Conservation (phyloP, 805 yeast species). For the Saturnispora ahearnii region DNA sequence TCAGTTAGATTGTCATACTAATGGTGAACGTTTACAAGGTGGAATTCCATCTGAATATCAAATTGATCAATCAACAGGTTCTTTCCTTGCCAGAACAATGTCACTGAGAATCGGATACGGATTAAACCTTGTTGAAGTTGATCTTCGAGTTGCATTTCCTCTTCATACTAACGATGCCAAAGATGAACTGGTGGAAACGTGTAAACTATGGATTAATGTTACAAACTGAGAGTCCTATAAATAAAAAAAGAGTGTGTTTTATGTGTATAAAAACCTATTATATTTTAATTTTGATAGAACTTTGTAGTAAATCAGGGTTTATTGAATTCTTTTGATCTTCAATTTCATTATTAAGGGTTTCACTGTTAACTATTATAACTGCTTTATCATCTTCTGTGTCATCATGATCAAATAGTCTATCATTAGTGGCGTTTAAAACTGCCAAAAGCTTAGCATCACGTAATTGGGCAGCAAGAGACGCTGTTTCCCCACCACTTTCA, state of each 20-base stretch:
- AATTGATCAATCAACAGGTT: conserved; percentile 4
- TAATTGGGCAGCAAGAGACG: conserved; percentile 1
- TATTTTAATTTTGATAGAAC: background rate
- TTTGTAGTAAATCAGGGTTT: background rate
- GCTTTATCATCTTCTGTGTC: conserved; percentile 3
- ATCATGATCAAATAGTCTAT: conserved; percentile 16
- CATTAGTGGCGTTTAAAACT: conserved; percentile 28
- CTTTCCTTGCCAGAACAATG: conserved; percentile 4
- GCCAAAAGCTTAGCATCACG: conserved; percentile 27
- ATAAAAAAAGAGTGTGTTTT: background rate
- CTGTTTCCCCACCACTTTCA: background rate
- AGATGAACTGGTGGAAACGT: conserved; percentile 22
- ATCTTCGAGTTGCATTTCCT: background rate
- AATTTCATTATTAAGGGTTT: background rate
- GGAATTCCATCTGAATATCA: conserved; percentile 30
- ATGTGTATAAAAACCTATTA: background rate
- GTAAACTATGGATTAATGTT: conserved; percentile 35
- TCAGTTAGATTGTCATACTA: conserved; percentile 31
- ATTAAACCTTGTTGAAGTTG: conserved; percentile 29
- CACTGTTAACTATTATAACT: conserved; percentile 1
- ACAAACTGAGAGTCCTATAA: conserved; percentile 10
- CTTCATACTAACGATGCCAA: background rate
- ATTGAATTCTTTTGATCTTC: background rate
- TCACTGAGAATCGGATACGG: conserved; percentile 31
- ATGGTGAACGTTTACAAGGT: conserved; percentile 37